Conservation (phyloP, 345 rosid genomes). For the Moricandia moricandioides region DNA sequence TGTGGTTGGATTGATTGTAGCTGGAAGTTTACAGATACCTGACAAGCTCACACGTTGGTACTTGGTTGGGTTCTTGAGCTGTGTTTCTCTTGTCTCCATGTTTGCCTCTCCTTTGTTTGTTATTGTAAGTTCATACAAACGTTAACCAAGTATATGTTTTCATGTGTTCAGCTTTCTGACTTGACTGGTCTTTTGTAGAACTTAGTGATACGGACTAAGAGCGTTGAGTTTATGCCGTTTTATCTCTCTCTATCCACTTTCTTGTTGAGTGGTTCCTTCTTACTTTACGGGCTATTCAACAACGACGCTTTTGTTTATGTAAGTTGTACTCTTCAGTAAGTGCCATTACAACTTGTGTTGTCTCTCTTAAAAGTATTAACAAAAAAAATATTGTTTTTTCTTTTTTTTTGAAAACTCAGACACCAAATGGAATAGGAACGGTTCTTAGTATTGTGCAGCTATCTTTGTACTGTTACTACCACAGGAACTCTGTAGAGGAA, state of each 20-base stretch:
- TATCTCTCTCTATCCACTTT: conserved; percentile 81
- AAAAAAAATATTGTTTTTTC: neutral
- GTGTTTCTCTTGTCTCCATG: conserved; percentile 77
- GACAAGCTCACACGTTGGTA: conserved; percentile 42
- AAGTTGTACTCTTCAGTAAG: conserved; percentile 32
- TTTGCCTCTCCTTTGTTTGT: conserved; percentile 88
- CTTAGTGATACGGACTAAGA: conserved; percentile 71
- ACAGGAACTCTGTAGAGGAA: conserved; percentile 31
- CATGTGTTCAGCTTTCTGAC: neutral
- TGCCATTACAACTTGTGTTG: neutral
- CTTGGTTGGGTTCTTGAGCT: conserved; percentile 61
- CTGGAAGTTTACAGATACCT: conserved; percentile 63
- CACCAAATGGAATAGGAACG: conserved; percentile 82
- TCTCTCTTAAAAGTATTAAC: neutral
- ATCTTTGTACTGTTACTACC: conserved; percentile 58
- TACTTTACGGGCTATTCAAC: conserved; percentile 65
- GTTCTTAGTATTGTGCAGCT: conserved; percentile 71
- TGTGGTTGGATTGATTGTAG: conserved; percentile 46
- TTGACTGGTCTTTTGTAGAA: conserved; percentile 42
- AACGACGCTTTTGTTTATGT: conserved; percentile 64
- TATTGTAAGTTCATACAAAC: conserved; percentile 54
- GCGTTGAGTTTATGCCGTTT: conserved; percentile 94
- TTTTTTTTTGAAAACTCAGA: conserved; percentile 47
- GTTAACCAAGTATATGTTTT: neutral
- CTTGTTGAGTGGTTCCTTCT: conserved; percentile 78